phyloP scores from a whole-genome alignment of 192 early-diverging fungal species.

The Backusella tarrabulga region DNA sequence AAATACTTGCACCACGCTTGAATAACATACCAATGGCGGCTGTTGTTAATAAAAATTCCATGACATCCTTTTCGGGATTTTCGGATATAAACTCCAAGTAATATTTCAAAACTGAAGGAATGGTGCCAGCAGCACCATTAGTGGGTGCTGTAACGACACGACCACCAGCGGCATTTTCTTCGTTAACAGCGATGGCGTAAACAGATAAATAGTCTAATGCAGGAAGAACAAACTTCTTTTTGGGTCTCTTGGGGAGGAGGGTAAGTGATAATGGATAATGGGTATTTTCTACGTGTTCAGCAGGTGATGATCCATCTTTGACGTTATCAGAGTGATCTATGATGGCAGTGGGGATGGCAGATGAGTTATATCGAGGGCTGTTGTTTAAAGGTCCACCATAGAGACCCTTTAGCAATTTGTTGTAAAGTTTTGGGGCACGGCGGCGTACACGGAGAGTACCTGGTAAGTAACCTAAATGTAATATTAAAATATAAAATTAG shows the following conservation, averaged over 20 bases:
- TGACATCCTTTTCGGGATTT: conserved; percentile 77
- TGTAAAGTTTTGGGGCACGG: conserved; percentile 83
- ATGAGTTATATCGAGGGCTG: conserved; percentile 22
- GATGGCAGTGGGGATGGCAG: conserved; percentile 19
- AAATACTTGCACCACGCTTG: conserved; percentile 93
- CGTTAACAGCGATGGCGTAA: conserved; percentile 96
- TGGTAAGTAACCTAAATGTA: conserved; percentile 57
- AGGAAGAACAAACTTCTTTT: conserved; percentile 65
- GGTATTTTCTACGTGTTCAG: not conserved
- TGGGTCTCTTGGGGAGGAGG: conserved; percentile 38
- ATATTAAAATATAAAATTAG: conserved; percentile 9
- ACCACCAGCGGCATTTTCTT: conserved; percentile 86
- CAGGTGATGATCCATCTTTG: not conserved
- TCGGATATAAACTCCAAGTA: conserved; percentile 92
- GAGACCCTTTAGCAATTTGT: conserved; percentile 80
- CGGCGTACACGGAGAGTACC: conserved; percentile 80
- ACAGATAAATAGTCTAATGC: conserved; percentile 90
- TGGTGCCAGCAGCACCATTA: conserved; percentile 93
- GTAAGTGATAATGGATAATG: conserved; percentile 25
- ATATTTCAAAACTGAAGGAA: conserved; percentile 93
- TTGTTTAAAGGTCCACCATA: conserved; percentile 37
- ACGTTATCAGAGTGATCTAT: not conserved
- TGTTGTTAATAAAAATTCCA: conserved; percentile 90
- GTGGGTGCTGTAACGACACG: conserved; percentile 93
- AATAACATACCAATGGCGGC: conserved; percentile 98